Percentiles rank a stretch among this genome's conserved stretches.
Conservation (phyloP, 148 eudicot species). For the Euryodendron excelsum region DNA sequence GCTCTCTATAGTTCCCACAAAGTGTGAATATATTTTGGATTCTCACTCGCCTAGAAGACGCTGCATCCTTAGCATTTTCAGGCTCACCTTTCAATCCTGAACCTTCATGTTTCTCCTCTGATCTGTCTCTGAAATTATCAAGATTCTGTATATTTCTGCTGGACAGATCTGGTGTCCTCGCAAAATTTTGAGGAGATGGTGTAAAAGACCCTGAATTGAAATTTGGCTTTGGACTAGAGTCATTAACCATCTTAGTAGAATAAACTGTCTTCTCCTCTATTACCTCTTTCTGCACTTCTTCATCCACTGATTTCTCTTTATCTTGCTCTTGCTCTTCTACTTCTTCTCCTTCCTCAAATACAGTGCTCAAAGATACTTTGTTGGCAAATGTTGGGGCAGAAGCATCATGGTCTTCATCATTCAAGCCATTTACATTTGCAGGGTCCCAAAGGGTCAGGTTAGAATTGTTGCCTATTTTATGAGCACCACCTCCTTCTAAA, state of each 20-base stretch:
- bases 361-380: slow-evolving; percentile 68
- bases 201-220: slow-evolving; percentile 1
- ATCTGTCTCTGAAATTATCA: slow-evolving; percentile 15
- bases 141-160: slow-evolving; percentile 8
- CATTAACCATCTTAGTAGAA: neutral
- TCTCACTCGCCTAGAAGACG: slow-evolving; percentile 47
- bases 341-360: slow-evolving; percentile 82
- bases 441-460: slow-evolving; percentile 13
- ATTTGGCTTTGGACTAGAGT: slow-evolving; percentile 8
- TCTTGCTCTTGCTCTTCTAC: slow-evolving; percentile 42
- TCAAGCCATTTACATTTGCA: slow-evolving; percentile 4
- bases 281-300: slow-evolving; percentile 82
- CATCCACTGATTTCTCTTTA: slow-evolving; percentile 42
- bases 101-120: slow-evolving; percentile 10
- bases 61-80: slow-evolving; percentile 25
- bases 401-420: slow-evolving; percentile 12
- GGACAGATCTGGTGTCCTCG: neutral
- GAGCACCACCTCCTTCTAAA: slow-evolving; percentile 27
- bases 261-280: slow-evolving; percentile 71
- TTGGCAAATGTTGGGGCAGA: slow-evolving; percentile 31
- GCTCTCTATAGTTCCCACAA: slow-evolving; percentile 86
- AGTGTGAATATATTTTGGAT: slow-evolving; percentile 83
- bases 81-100: slow-evolving; percentile 6
- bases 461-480: slow-evolving; percentile 9
- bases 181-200: neutral